A percentile compares a stretch with the other conserved stretches of the same genome.
These are phyloP conservation scores for Coemansia sp. DNA, from an alignment of 192 early-diverging fungal species.

Conservation along the genomic window DNA sequence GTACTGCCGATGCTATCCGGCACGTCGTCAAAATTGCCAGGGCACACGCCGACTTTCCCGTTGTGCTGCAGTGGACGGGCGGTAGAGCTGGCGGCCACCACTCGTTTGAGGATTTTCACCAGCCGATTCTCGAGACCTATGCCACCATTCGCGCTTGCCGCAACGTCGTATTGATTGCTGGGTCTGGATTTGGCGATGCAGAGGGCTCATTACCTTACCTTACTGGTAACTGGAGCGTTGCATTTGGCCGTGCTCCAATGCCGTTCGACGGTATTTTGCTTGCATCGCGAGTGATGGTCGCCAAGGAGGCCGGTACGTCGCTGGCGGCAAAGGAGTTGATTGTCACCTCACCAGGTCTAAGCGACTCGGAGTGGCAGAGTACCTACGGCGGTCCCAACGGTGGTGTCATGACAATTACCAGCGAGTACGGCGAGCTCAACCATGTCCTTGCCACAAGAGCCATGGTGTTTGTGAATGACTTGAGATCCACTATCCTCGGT, in stretches of 20 bases:
- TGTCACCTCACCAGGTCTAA: slow-evolving; percentile 78
- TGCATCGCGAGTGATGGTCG: slow-evolving; percentile 95
- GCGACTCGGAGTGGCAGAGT: slow-evolving; percentile 80
- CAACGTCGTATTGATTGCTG: slow-evolving; percentile 82
- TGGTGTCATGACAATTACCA: slow-evolving; percentile 84
- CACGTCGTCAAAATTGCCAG: slow-evolving; percentile 84
- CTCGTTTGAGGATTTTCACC: slow-evolving; percentile 95
- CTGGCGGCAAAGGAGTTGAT: slow-evolving; percentile 86
- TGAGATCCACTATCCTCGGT: slow-evolving; percentile 79
- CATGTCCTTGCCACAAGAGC: slow-evolving; percentile 90
- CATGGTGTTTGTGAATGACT: slow-evolving; percentile 74
- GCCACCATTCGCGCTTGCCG: slow-evolving; percentile 67
- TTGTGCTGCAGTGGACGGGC: slow-evolving; percentile 97
- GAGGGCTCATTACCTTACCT: slow-evolving; percentile 88
- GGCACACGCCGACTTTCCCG: slow-evolving; percentile 79
- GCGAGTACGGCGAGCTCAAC: slow-evolving; percentile 93
- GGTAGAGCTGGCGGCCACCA: slow-evolving; percentile 97
- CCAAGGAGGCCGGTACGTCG: slow-evolving; percentile 84
- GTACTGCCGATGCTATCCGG: slow-evolving; percentile 75
- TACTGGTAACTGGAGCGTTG: slow-evolving; percentile 87
- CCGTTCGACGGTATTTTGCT: slow-evolving; percentile 94
- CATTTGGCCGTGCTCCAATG: slow-evolving; percentile 88
- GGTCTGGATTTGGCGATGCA: slow-evolving; percentile 89
- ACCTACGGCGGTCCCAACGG: slow-evolving; percentile 78
- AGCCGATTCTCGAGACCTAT: slow-evolving; percentile 79